Percentiles rank a stretch among this genome's conserved stretches.
Conservation (phyloP, 305 asterid species). For the Fraxinus sp. region DNA sequence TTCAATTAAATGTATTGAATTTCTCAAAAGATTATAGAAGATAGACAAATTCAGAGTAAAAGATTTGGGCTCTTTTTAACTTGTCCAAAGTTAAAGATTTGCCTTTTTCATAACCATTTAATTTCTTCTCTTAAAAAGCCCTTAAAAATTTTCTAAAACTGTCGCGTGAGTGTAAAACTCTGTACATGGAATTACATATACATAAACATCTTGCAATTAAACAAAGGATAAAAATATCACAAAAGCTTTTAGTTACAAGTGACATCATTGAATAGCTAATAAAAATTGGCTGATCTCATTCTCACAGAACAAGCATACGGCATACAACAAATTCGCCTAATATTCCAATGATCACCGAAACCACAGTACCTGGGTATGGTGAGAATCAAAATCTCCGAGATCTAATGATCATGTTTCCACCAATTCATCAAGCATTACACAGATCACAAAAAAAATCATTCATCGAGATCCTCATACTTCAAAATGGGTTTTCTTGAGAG, state of each 20-base stretch:
- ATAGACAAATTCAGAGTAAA: neutral
- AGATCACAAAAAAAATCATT: slow-evolving; percentile 11
- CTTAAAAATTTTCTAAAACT: neutral
- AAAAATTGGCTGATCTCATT: slow-evolving; percentile 9
- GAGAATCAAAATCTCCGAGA: slow-evolving; percentile 9
- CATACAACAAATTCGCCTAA: slow-evolving; percentile 9
- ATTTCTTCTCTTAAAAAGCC: slow-evolving; percentile 3
- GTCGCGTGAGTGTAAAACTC: neutral
- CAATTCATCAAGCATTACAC: slow-evolving; percentile 11
- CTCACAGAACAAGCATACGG: neutral
- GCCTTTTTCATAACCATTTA: neutral
- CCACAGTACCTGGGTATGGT: neutral
- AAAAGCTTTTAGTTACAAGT: neutral
- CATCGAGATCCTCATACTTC: neutral
- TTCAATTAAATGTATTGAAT: slow-evolving; percentile 16
- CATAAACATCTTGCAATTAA: neutral
- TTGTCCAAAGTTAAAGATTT: neutral
- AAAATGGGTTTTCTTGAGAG: neutral
- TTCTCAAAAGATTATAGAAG: neutral
- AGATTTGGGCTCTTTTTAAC: neutral
- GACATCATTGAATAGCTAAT: slow-evolving; percentile 8
- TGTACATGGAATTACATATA: neutral
- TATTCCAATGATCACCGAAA: slow-evolving; percentile 10
- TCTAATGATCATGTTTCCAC: neutral
- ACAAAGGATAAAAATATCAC: neutral